Evolutionary conservation across 2,329 filamentous ascomycete genomes (phyloP).

Genomic region (Parascedosporium putredinis): DNA sequence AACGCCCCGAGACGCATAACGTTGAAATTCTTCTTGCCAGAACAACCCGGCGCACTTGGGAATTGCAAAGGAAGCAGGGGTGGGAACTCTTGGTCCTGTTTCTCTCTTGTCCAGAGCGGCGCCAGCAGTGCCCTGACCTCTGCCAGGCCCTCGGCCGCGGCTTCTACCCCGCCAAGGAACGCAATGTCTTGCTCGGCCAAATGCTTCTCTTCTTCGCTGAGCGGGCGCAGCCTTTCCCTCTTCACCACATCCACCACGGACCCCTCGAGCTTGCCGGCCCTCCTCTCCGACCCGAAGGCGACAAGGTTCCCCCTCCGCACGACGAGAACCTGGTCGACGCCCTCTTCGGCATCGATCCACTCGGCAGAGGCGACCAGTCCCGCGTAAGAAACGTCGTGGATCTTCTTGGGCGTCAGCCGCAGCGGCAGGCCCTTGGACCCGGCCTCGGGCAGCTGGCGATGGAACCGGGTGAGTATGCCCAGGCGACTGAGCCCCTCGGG

Average conservation of each 20-base stretch:
- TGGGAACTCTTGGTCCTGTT: not conserved
- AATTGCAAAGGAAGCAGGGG: not conserved
- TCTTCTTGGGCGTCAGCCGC: slow-evolving; percentile 29
- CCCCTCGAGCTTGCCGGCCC: slow-evolving; percentile 6
- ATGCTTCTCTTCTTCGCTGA: slow-evolving; percentile 18
- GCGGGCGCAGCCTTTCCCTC: slow-evolving; percentile 18
- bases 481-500: slow-evolving; percentile 29
- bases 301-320: slow-evolving; percentile 28
- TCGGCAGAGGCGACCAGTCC: slow-evolving; percentile 26
- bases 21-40: not conserved
- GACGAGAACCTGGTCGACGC: slow-evolving; percentile 26
- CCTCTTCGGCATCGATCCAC: slow-evolving; percentile 23
- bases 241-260: slow-evolving; percentile 16
- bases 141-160: slow-evolving; percentile 14
- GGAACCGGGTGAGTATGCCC: slow-evolving; percentile 30
- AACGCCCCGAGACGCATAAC: not conserved
- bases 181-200: slow-evolving; percentile 16
- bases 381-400: slow-evolving; percentile 35
- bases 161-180: slow-evolving; percentile 14
- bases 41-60: not conserved
- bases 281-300: slow-evolving; percentile 16
- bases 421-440: slow-evolving; percentile 24
- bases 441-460: slow-evolving; percentile 24
- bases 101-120: not conserved
- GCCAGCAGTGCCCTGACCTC: slow-evolving; percentile 18